These are phyloP conservation scores for Solanum raphanifolium DNA, from an alignment of 257 asterid genomes.

Conservation along the genomic window DNA sequence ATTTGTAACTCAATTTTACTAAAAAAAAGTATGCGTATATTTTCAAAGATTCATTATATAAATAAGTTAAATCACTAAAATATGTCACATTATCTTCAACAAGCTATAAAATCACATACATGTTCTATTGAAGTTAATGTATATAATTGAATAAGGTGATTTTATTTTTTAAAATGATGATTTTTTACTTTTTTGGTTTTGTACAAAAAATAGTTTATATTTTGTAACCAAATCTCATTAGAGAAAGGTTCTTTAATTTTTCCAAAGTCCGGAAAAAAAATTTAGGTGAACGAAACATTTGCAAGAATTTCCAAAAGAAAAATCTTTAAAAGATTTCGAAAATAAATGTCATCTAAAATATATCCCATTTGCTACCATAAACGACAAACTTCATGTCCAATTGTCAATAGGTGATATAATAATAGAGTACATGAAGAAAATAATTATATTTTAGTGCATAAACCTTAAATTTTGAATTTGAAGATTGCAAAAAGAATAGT, in stretches of 20 bases:
- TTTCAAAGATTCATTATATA: too few species aligned
- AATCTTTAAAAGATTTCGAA: neutral
- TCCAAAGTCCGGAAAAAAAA: neutral
- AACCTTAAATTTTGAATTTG: neutral
- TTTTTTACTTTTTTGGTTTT: neutral
- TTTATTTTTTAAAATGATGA: neutral
- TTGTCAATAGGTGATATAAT: neutral
- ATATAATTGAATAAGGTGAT: neutral
- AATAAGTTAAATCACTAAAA: too few species aligned
- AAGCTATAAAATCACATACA: neutral
- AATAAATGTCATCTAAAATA: neutral
- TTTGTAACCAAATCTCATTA: neutral
- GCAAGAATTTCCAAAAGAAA: neutral
- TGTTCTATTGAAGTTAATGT: neutral
- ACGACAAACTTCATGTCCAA: neutral
- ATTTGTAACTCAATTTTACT: neutral
- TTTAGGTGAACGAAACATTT: neutral
- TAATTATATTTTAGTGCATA: neutral
- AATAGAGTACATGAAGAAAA: neutral
- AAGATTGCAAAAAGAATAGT: neutral
- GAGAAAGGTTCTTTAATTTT: neutral
- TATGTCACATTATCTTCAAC: neutral
- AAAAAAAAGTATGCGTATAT: neutral
- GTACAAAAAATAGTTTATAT: neutral
- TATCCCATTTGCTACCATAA: neutral